Percentiles rank a stretch among this genome's conserved stretches.
These are phyloP conservation scores for Nothomitra cinnamomea DNA, from an alignment of 2,329 filamentous ascomycete genomes.

Conservation along the genomic window DNA sequence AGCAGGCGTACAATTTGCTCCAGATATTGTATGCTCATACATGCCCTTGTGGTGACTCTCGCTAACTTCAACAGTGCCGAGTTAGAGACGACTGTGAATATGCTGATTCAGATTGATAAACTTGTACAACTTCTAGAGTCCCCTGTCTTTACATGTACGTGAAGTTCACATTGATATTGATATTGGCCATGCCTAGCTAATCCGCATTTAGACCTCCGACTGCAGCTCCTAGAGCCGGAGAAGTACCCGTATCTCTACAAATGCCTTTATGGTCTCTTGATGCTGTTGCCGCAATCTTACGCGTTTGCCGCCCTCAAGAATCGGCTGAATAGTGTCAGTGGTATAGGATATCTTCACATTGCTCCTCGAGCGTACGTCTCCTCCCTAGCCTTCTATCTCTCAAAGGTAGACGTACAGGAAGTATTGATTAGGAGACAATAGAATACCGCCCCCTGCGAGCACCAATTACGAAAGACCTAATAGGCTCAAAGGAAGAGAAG, in stretches of 20 bases:
- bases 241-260: conserved; percentile 92
- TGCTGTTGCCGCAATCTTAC: conserved; percentile 95
- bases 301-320: conserved; percentile 96
- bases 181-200: conserved; percentile 10
- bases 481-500: conserved; percentile 64
- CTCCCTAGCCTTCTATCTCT: background rate
- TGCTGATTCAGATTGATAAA: conserved; percentile 97
- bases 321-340: conserved; percentile 87
- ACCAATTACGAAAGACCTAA: conserved; percentile 39
- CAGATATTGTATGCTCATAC: conserved; percentile 63
- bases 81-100: conserved; percentile 96
- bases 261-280: conserved; percentile 88
- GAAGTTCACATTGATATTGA: conserved; percentile 1
- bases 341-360: conserved; percentile 86
- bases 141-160: conserved; percentile 87
- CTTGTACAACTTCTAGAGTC: conserved; percentile 92
- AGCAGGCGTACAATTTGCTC: conserved; percentile 89
- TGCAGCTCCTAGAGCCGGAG: conserved; percentile 90
- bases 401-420: background rate
- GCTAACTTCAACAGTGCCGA: conserved; percentile 50
- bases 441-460: conserved; percentile 26
- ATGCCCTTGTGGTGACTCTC: conserved; percentile 1
- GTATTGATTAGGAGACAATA: conserved; percentile 30
- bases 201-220: conserved; percentile 52
- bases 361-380: conserved; percentile 56